phyloP scores from a whole-genome alignment of 2,329 filamentous ascomycete genomes.

The Lasiodiplodia sp. region DNA sequence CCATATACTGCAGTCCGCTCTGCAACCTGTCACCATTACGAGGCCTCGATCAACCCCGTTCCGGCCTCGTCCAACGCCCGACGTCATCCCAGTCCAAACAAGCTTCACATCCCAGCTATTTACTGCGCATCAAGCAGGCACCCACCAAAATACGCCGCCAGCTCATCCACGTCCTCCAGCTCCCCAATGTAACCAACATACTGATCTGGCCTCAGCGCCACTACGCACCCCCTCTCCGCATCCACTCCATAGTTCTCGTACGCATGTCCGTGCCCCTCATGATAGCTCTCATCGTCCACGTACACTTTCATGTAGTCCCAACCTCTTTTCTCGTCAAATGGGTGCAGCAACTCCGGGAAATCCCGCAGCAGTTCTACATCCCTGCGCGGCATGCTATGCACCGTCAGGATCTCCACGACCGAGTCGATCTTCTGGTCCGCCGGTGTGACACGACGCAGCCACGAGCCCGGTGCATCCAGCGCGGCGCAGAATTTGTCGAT shows the following conservation, averaged over 20 bases:
- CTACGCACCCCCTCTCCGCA: slow-evolving; percentile 61
- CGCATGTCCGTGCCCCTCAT: slow-evolving; percentile 53
- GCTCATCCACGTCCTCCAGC: slow-evolving; percentile 42
- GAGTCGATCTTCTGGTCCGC: slow-evolving; percentile 49
- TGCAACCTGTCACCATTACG: no score
- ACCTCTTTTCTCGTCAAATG: slow-evolving; percentile 48
- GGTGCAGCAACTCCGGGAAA: slow-evolving; percentile 53
- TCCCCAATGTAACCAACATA: slow-evolving; percentile 62
- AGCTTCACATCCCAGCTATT: no score
- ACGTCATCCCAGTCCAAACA: no score
- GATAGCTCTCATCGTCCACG: slow-evolving; percentile 55
- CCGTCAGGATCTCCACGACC: slow-evolving; percentile 66
- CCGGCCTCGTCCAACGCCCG: no score
- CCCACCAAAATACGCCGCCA: slow-evolving; percentile 38
- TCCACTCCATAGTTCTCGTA: slow-evolving; percentile 68
- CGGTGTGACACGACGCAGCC: slow-evolving; percentile 57
- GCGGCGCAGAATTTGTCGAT: slow-evolving; percentile 58
- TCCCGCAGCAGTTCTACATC: slow-evolving; percentile 53
- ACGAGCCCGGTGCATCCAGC: slow-evolving; percentile 47
- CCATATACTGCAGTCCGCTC: neutral
- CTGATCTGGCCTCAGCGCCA: slow-evolving; percentile 71
- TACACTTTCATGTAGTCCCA: slow-evolving; percentile 55
- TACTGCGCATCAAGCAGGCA: slow-evolving; percentile 23
- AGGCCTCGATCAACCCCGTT: no score
- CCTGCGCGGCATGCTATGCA: slow-evolving; percentile 63